Evolutionary conservation across 352 stramenopile species (phyloP).

Genomic region (Globisporangium cederbergense): DNA sequence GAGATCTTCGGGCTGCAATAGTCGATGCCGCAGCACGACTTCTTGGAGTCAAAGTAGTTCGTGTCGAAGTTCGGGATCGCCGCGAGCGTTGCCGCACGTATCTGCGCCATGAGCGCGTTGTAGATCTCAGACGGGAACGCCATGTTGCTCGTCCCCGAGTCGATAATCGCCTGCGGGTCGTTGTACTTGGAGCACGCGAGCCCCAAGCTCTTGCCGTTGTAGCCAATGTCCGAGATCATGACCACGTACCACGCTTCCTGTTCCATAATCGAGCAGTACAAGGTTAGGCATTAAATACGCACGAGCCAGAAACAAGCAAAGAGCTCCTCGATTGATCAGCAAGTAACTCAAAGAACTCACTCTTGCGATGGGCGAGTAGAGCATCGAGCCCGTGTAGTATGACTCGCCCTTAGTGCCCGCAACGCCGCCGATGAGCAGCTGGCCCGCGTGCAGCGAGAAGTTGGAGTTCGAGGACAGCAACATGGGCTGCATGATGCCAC

Average conservation of each 20-base stretch:
- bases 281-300: background rate
- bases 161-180: slow-evolving; percentile 72
- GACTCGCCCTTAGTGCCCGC: slow-evolving; percentile 47
- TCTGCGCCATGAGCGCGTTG: slow-evolving; percentile 67
- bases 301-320: background rate
- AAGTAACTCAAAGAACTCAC: slow-evolving; percentile 21
- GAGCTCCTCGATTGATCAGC: background rate
- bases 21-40: slow-evolving; percentile 61
- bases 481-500: slow-evolving; percentile 74
- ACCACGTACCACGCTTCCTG: slow-evolving; percentile 83
- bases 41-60: slow-evolving; percentile 67
- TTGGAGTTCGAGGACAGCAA: slow-evolving; percentile 30
- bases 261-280: background rate
- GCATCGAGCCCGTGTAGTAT: slow-evolving; percentile 64
- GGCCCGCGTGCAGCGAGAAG: slow-evolving; percentile 55
- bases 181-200: slow-evolving; percentile 71
- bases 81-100: slow-evolving; percentile 50
- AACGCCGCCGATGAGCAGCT: slow-evolving; percentile 63
- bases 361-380: slow-evolving; percentile 74
- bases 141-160: slow-evolving; percentile 82
- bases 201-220: slow-evolving; percentile 50
- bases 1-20: slow-evolving; percentile 69
- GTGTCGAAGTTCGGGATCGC: slow-evolving; percentile 60
- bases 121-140: slow-evolving; percentile 74
- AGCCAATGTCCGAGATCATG: slow-evolving; percentile 71